Conservation (phyloP, 176 grass and related monocot species). For the Musa beccarii region DNA sequence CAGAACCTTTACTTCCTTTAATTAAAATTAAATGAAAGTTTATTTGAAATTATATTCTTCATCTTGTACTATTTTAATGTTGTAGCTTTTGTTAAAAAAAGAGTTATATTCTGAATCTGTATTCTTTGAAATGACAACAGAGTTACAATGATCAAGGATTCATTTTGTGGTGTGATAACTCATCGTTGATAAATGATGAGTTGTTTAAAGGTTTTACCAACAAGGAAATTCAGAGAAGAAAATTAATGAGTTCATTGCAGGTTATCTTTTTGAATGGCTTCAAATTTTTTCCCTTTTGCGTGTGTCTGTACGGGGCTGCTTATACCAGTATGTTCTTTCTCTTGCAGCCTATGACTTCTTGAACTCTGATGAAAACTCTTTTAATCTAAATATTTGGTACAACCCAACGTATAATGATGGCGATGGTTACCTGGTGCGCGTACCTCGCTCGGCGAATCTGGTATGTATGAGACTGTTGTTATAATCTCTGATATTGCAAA, state of each 20-base stretch:
- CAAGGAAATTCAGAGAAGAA: conserved; percentile 37
- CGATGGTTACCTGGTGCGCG: conserved; percentile 40
- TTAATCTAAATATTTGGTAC: conserved; percentile 73
- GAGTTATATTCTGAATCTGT: background rate
- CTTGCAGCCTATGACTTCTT: conserved; percentile 77
- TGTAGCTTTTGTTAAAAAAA: background rate
- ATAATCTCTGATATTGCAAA: background rate
- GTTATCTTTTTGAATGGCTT: conserved; percentile 22
- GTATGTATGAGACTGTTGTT: conserved; percentile 22
- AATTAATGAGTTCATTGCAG: conserved; percentile 68
- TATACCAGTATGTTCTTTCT: conserved; percentile 6
- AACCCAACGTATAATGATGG: conserved; percentile 88
- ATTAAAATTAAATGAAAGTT: too few species aligned
- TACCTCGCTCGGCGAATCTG: conserved; percentile 70
- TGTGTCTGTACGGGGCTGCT: background rate
- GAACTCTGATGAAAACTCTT: conserved; percentile 50
- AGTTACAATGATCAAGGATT: conserved; percentile 39
- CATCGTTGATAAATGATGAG: conserved; percentile 53
- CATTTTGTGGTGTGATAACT: conserved; percentile 63
- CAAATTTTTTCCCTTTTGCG: background rate
- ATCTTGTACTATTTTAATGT: background rate
- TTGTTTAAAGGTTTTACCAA: conserved; percentile 60
- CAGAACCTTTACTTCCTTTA: too few species aligned
- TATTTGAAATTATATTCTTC: too few species aligned
- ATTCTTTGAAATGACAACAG: conserved; percentile 33